Base-by-base conservation (phyloP, 1,284 basidiomycete species). In the Cutaneotrichosporon cavernicola region DNA sequence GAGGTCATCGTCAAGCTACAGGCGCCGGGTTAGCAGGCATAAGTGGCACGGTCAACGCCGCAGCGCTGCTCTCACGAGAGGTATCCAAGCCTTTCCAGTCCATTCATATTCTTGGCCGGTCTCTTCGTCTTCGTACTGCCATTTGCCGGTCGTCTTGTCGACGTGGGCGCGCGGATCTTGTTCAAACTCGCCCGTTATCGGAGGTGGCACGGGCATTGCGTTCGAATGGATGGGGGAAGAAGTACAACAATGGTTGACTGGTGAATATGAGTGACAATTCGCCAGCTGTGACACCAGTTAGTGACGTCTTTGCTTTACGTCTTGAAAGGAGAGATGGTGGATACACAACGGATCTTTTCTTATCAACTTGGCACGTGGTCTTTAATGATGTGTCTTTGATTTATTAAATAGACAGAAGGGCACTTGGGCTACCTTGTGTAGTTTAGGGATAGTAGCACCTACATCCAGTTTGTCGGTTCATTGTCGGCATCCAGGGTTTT, bases 71-170 rank as follows among this genome's bases (percentile, higher is more conserved):
- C 40, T 76, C 73, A 97, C 93, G 74, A 94, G 78, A 47, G 90
- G 88, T 30, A 92, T 79, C 94, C 94, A 97, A 46, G 83, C 82
- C 21, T 86, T 87, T 72, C 90, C 91, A 7, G 78, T 77, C 83
- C 91, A 99, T 81, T 99, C 95, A 76, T 91, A 86, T 78, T 97
- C 94, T 32, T 85, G 82, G 14, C 90, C 93, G 67, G 78, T 70
- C 2, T 93, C 89, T 63, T 92, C 90, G 73, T 91, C 88, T 77
- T 99, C 96, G 74, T 90, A 89, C 60, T 89, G 86, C 91, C 92
- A 99, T 69, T 90, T 89, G 49, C 86, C 85, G 5, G 87, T 84
- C 51, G 85, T 84, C 71, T 86, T 89, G 67, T 91, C 90, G 73
- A 90, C 65, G 83, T 84, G 63, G 83, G 92, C 86, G 67, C 88